These are phyloP conservation scores for Scheffersomyces stambukii DNA, from an alignment of 1,139 yeast genomes.

Conservation along the genomic window DNA sequence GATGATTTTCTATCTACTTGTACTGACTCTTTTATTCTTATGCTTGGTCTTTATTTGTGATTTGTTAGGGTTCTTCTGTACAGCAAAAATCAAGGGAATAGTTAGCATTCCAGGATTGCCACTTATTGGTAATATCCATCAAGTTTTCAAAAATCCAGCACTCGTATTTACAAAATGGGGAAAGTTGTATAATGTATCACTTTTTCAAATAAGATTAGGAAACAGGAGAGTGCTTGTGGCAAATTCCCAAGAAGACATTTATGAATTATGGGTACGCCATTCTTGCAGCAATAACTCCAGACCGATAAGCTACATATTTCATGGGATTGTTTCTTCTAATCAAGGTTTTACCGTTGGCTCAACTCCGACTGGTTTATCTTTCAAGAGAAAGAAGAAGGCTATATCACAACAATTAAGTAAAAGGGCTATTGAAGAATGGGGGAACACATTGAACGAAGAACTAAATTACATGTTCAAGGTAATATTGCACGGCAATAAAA, in stretches of 20 bases:
- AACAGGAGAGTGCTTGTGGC: conserved; percentile 55
- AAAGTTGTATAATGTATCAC: conserved; percentile 31
- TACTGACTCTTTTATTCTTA: no score
- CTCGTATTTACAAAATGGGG: conserved; percentile 48
- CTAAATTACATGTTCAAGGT: conserved; percentile 18
- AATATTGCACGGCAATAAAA: conserved; percentile 17
- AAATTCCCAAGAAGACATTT: conserved; percentile 54
- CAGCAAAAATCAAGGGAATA: conserved; percentile 14
- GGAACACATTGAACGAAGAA: conserved; percentile 6
- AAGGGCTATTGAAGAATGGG: conserved; percentile 39
- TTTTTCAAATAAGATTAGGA: conserved; percentile 66
- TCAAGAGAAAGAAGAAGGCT: conserved; percentile 49
- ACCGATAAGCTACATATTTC: conserved; percentile 66
- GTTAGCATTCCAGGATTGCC: conserved; percentile 48
- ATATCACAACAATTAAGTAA: conserved; percentile 49
- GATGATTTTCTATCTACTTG: no score
- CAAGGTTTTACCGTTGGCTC: conserved; percentile 74
- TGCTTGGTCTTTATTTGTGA: no score
- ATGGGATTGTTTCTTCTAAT: conserved; percentile 56
- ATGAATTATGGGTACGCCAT: conserved; percentile 50
- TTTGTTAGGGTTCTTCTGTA: no score
- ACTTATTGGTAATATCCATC: conserved; percentile 49
- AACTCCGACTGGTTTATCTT: conserved; percentile 62
- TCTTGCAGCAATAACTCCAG: conserved; percentile 59
- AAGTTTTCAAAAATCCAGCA: conserved; percentile 50